Evolutionary conservation across 768 basidiomycete genomes (phyloP), one percentile per base, ranked within the genome.

Genomic region (Grammothele lineata): DNA sequence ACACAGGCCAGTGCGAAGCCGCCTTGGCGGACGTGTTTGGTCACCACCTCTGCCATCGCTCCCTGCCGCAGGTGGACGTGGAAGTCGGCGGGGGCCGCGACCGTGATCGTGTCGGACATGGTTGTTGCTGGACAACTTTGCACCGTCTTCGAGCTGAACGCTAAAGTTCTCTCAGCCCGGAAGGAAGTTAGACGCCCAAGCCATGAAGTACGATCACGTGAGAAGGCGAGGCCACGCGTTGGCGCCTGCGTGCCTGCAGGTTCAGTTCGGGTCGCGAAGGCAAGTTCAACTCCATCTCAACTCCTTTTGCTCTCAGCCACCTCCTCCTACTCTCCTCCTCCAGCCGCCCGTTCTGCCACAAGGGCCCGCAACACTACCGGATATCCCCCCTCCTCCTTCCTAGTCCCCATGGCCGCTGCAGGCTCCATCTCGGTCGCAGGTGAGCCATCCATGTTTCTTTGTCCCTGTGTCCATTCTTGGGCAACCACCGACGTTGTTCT

Each of bases 1-100:
- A 99, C 92, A 71, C 96, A 99, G 55, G 88, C 95, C 46, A 95
- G 75, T 48, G 76, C 69, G 59, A 98, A 93, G 1, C 96, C 96
- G 36, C 96, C 96, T 63, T 82, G 70, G 26, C 81, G 75, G 43
- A 99, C 88, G 71, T 97, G 92, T 14, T 92, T 91, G 5, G 85
- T 83, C 30, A 98, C 92, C 12, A 98, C 77, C 44, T 78, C 69
- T 21, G 86, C 84, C 54, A 99, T 70, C 25, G 78, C 68, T 23
- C 89, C 92, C 63, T 98, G 92, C 34, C 96, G 82, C 23, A 99
- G 81, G 66, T 99, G 95, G 56, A 97, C 94, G 71, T 99, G 96
- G 62, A 96, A 95, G 71, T 93, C 92, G 25, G 89, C 86, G 14
- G 92, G 90, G 2, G 87, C 80, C 12, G 67, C 52, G 33, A 85